These are phyloP conservation scores for Leccinum longicurvipes DNA, from an alignment of 768 basidiomycete genomes.

Conservation along the genomic window DNA sequence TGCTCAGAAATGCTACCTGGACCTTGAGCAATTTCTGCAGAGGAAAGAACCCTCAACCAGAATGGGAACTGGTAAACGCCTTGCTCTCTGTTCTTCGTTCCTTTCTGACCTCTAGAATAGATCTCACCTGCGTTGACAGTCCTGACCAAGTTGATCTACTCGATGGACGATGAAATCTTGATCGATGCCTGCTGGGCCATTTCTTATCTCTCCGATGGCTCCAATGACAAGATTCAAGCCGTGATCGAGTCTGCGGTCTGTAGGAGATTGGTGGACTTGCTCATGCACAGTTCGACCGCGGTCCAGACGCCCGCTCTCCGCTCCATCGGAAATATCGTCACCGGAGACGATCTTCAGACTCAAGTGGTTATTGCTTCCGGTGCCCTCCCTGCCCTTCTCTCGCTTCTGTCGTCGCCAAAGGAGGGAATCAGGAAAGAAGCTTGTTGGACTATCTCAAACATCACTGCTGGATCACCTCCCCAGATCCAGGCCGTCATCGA, in stretches of 20 bases:
- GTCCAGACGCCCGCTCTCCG: conserved; percentile 98
- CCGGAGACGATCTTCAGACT: conserved; percentile 98
- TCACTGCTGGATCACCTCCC: conserved; percentile 94
- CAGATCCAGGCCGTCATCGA: conserved; percentile 98
- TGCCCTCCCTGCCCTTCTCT: conserved; percentile 90
- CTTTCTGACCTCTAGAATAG: conserved; percentile 41
- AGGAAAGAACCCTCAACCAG: conserved; percentile 96
- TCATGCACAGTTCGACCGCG: conserved; percentile 92
- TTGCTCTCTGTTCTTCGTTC: conserved; percentile 3
- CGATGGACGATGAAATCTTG: conserved; percentile 96
- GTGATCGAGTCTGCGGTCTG: conserved; percentile 99
- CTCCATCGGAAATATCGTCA: conserved; percentile 98
- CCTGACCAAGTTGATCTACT: conserved; percentile 97
- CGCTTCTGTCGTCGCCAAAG: conserved; percentile 92
- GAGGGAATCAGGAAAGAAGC: conserved; percentile 99
- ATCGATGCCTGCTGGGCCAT: conserved; percentile 99
- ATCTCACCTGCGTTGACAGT: conserved; percentile 97
- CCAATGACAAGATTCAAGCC: conserved; percentile 99
- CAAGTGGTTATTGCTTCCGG: conserved; percentile 99
- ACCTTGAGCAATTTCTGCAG: conserved; percentile 99
- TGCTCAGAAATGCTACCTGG: conserved; percentile 99
- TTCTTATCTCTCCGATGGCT: conserved; percentile 97
- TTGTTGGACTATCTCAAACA: conserved; percentile 99
- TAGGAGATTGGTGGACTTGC: conserved; percentile 92
- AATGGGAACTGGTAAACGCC: conserved; percentile 86